These are phyloP conservation scores for Aquilaria sinensis DNA, from an alignment of 345 rosid genomes.

Conservation along the genomic window DNA sequence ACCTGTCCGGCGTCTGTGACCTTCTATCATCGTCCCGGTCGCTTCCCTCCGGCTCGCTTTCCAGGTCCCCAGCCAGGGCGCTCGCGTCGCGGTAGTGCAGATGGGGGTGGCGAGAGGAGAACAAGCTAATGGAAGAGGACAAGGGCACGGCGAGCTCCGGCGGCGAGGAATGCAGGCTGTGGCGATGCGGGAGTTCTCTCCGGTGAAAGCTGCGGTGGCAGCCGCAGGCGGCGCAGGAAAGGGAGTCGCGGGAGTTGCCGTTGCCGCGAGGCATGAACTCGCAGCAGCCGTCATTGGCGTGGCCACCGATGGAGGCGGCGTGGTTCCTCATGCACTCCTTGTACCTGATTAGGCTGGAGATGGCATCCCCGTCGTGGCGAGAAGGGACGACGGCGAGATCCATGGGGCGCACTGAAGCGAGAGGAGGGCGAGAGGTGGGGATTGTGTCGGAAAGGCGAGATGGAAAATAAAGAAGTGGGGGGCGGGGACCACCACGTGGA, in stretches of 20 bases:
- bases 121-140: too few species aligned
- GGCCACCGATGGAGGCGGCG: slow-evolving; percentile 47
- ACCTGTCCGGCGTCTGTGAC: slow-evolving; percentile 27
- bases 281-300: slow-evolving; percentile 50
- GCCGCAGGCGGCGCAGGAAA: slow-evolving; percentile 48
- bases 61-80: slow-evolving; percentile 11
- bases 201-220: slow-evolving; percentile 55
- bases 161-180: slow-evolving; percentile 1
- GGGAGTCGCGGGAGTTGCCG: slow-evolving; percentile 15
- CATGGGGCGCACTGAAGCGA: slow-evolving; percentile 3
- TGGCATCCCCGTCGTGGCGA: neutral
- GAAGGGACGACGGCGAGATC: slow-evolving; percentile 23
- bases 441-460: neutral
- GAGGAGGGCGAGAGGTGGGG: neutral
- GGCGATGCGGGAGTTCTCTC: slow-evolving; percentile 14
- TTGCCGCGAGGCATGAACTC: slow-evolving; percentile 40
- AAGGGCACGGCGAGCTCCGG: slow-evolving; percentile 13
- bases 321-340: slow-evolving; percentile 31
- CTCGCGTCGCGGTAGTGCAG: slow-evolving; percentile 9
- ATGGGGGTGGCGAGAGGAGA: slow-evolving; percentile 3
- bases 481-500: slow-evolving; percentile 27
- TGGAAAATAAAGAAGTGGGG: slow-evolving; percentile 8
- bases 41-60: neutral
- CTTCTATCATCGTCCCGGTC: slow-evolving; percentile 14
- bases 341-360: slow-evolving; percentile 6